Percentiles rank a stretch among this genome's conserved stretches.
These are phyloP conservation scores for Arthrobotrys musiformis DNA, from an alignment of 2,329 filamentous ascomycete species.

Conservation along the genomic window DNA sequence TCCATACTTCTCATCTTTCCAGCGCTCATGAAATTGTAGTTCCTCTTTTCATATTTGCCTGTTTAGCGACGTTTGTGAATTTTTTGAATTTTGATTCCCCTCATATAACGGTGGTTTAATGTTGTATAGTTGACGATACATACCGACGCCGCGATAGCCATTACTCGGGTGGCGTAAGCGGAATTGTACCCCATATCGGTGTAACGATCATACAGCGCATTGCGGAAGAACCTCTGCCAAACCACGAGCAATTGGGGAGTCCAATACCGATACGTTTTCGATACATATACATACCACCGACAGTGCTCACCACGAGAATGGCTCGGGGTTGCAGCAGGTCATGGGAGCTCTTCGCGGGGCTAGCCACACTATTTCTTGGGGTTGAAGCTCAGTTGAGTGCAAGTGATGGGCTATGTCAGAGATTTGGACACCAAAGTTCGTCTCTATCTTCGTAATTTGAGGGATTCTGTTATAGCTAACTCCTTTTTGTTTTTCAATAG, in stretches of 20 bases:
- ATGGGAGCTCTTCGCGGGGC: conserved; percentile 45
- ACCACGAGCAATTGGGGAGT: neutral
- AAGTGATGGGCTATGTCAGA: conserved; percentile 46
- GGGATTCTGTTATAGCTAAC: neutral
- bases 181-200: conserved; percentile 4
- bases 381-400: conserved; percentile 33
- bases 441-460: neutral
- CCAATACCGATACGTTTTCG: neutral
- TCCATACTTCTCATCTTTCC: conserved; percentile 6
- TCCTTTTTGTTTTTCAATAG: conserved; percentile 7
- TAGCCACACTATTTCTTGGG: conserved; percentile 35
- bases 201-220: conserved; percentile 8
- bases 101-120: neutral
- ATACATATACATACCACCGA: neutral
- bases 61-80: neutral
- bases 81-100: neutral
- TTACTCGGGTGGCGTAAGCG: conserved; percentile 27
- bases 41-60: neutral
- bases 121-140: neutral
- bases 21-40: neutral
- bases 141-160: conserved; percentile 16
- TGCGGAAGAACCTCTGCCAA: neutral
- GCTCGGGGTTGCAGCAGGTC: conserved; percentile 38
- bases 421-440: conserved; percentile 50
- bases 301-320: conserved; percentile 7